A percentile compares a stretch with the other conserved stretches of the same genome.
These are phyloP conservation scores for Myxozyma kluyveri DNA, from an alignment of 805 yeast genomes.

Conservation along the genomic window DNA sequence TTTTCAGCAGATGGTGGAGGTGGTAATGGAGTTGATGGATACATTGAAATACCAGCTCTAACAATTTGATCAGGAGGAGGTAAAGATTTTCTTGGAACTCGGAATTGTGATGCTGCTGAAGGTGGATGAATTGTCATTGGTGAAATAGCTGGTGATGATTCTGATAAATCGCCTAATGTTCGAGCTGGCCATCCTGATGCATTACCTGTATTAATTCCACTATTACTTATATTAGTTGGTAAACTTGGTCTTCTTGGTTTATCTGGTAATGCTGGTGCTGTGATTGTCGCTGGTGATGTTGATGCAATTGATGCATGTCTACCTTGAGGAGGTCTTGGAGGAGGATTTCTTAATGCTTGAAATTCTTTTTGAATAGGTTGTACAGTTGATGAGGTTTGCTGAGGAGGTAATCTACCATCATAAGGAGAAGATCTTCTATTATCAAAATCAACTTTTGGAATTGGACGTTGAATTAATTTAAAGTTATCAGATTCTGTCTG, in stretches of 20 bases:
- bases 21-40: not conserved
- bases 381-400: constrained; percentile 2
- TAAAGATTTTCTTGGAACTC: not conserved
- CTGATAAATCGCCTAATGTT: too few species aligned
- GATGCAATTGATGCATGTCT: too few species aligned
- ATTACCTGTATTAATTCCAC: too few species aligned
- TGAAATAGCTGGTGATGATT: not conserved
- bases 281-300: too few species aligned
- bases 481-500: constrained; percentile 6
- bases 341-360: too few species aligned
- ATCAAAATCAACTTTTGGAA: constrained; percentile 22
- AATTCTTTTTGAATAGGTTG: constrained; percentile 6
- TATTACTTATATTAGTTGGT: too few species aligned
- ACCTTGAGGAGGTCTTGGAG: too few species aligned
- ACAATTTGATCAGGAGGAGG: not conserved
- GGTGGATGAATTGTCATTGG: not conserved
- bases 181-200: too few species aligned
- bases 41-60: not conserved
- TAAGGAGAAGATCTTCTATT: constrained; percentile 23
- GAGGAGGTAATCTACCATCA: too few species aligned
- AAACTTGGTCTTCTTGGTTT: too few species aligned
- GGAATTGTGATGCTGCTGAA: not conserved
- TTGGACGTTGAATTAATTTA: constrained; percentile 20
- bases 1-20: not conserved
- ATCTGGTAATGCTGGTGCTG: too few species aligned